Conservation (phyloP, 768 basidiomycete species). For the Termitomyces sp. region DNA sequence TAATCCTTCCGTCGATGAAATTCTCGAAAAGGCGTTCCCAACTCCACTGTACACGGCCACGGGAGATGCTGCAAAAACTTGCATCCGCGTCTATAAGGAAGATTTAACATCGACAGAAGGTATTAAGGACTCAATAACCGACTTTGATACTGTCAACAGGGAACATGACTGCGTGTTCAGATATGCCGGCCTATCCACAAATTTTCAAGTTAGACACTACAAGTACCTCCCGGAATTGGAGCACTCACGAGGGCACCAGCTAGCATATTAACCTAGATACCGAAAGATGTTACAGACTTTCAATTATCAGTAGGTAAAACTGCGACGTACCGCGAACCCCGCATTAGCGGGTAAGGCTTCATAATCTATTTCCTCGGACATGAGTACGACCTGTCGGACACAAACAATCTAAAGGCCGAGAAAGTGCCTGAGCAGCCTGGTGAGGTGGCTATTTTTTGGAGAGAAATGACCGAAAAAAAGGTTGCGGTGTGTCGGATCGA, state of each 20-base stretch:
- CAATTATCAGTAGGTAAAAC: constrained; percentile 9
- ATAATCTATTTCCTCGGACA: constrained; percentile 45
- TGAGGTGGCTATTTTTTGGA: constrained; percentile 1
- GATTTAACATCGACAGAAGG: not conserved
- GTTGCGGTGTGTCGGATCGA: not conserved
- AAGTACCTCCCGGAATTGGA: not conserved
- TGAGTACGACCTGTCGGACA: constrained; percentile 10
- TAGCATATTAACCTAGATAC: constrained; percentile 83
- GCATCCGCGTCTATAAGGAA: constrained; percentile 87
- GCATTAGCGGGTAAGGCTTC: constrained; percentile 64
- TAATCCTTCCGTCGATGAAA: constrained; percentile 92
- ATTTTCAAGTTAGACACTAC: not conserved
- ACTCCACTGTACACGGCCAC: constrained; percentile 85
- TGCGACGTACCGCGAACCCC: constrained; percentile 61
- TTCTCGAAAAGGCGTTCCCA: constrained; percentile 85
- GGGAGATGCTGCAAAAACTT: constrained; percentile 86
- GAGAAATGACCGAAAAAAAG: not conserved
- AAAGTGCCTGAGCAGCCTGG: constrained; percentile 2
- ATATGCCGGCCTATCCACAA: constrained; percentile 81
- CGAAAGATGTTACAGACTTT: not conserved
- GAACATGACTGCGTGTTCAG: constrained; percentile 98
- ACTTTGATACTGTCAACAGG: constrained; percentile 99
- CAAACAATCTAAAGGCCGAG: not conserved
- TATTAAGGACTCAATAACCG: constrained; percentile 19
- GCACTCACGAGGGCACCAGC: constrained; percentile 88